A percentile compares a stretch with the other conserved stretches of the same genome.
These are phyloP conservation scores for Draba incana DNA, from an alignment of 345 rosid genomes.

Conservation along the genomic window DNA sequence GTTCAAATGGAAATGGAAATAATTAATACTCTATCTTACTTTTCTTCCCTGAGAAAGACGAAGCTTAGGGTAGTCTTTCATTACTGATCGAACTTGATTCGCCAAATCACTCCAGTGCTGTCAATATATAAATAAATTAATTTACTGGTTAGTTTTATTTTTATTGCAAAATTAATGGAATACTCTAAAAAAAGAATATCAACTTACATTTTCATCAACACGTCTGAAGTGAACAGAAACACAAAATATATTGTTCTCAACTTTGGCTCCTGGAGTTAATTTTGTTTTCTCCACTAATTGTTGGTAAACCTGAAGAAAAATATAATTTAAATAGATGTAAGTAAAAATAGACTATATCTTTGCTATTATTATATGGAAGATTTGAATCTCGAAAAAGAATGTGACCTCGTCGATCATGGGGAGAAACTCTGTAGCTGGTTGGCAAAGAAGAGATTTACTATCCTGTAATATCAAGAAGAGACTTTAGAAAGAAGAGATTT, in stretches of 20 bases:
- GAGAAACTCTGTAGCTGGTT: slow-evolving; percentile 82
- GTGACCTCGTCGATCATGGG: slow-evolving; percentile 89
- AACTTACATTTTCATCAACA: slow-evolving; percentile 79
- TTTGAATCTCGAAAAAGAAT: slow-evolving; percentile 20
- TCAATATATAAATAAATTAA: background rate
- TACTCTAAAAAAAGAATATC: background rate
- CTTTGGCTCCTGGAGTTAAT: slow-evolving; percentile 68
- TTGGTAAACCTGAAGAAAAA: slow-evolving; percentile 48
- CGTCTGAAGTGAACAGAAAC: slow-evolving; percentile 87
- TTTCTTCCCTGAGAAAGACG: slow-evolving; percentile 80
- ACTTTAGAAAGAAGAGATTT: too few relatives aligned
- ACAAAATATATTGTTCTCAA: slow-evolving; percentile 94
- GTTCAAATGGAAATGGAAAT: background rate
- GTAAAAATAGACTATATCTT: background rate
- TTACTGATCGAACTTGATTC: slow-evolving; percentile 60
- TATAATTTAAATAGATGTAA: background rate
- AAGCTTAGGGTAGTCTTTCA: slow-evolving; percentile 75
- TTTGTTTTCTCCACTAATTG: slow-evolving; percentile 65
- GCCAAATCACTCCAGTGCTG: slow-evolving; percentile 86
- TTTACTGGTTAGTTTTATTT: background rate
- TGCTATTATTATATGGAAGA: background rate
- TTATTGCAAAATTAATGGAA: background rate
- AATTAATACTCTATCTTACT: slow-evolving; percentile 43
- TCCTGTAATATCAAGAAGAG: slow-evolving; percentile 34
- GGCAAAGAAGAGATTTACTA: slow-evolving; percentile 58